Percentiles rank a stretch among this genome's conserved stretches.
These are phyloP conservation scores for Lactuca sativa DNA, from an alignment of 129 eudicot species.

Conservation along the genomic window DNA sequence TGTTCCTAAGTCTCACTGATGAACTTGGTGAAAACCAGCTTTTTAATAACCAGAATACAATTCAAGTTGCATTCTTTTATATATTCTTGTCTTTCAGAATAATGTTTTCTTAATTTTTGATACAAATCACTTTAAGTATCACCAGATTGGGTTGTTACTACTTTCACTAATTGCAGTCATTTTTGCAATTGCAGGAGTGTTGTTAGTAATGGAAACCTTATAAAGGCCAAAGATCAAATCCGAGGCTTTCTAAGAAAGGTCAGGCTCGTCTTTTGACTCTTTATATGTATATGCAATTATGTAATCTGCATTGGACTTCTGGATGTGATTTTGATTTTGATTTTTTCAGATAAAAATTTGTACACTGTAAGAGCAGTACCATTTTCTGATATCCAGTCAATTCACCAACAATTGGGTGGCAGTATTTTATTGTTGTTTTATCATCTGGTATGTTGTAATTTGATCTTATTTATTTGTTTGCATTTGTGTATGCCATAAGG, in stretches of 20 bases:
- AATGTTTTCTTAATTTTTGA: neutral
- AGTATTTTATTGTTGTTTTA: constrained; percentile 75
- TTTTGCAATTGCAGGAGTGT: too few species aligned
- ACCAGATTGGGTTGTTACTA: constrained; percentile 51
- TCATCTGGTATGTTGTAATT: constrained; percentile 65
- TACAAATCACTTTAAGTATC: neutral
- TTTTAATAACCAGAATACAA: constrained; percentile 64
- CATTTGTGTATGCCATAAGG: neutral
- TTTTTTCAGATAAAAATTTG: constrained; percentile 74
- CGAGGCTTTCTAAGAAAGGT: constrained; percentile 87
- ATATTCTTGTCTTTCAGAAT: neutral
- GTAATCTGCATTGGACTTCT: neutral
- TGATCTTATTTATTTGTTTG: neutral
- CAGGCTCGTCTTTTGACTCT: constrained; percentile 18
- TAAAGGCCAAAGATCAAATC: constrained; percentile 78
- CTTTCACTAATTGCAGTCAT: constrained; percentile 68
- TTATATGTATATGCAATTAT: constrained; percentile 6
- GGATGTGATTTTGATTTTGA: constrained; percentile 26
- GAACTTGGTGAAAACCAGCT: constrained; percentile 87
- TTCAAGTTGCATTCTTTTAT: constrained; percentile 45
- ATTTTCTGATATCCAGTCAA: constrained; percentile 77
- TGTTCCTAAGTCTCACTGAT: constrained; percentile 51
- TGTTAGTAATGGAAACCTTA: constrained; percentile 98
- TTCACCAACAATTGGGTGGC: constrained; percentile 98
- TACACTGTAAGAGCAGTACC: constrained; percentile 84